phyloP scores from a whole-genome alignment of 495 filamentous ascomycete species.

The Hyphodiscus hymeniophilus region DNA sequence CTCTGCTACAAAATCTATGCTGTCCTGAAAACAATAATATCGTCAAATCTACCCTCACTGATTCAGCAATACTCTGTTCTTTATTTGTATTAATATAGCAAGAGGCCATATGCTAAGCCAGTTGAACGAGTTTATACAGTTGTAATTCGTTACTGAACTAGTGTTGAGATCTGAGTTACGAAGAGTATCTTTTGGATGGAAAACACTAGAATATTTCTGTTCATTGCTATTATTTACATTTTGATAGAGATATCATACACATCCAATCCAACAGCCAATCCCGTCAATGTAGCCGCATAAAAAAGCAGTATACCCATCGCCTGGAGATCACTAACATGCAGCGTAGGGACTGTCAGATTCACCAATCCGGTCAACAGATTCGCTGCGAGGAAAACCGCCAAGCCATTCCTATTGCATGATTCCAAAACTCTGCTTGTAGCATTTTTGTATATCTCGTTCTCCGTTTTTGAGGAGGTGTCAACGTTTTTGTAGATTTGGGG shows the following conservation, averaged over 20 bases:
- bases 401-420: constrained; percentile 82
- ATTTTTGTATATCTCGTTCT: constrained; percentile 48
- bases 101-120: too few relatives aligned
- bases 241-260: constrained; percentile 66
- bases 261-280: constrained; percentile 64
- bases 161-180: too few relatives aligned
- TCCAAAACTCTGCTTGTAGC: constrained; percentile 71
- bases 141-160: too few relatives aligned
- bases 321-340: constrained; percentile 51
- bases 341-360: constrained; percentile 76
- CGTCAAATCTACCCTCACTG: too few relatives aligned
- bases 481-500: constrained; percentile 50
- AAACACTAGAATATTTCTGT: too few relatives aligned
- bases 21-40: too few relatives aligned
- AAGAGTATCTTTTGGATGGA: too few relatives aligned
- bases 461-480: constrained; percentile 36
- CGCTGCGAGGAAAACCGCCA: constrained; percentile 79
- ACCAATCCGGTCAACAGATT: constrained; percentile 85
- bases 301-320: constrained; percentile 67
- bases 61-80: too few relatives aligned
- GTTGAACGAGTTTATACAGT: too few relatives aligned
- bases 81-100: too few relatives aligned
- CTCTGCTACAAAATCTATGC: too few relatives aligned
- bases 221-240: too few relatives aligned
- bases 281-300: constrained; percentile 62